These are phyloP conservation scores for Stenocarpella maydis DNA, from an alignment of 2,329 filamentous ascomycete species.

Conservation along the genomic window DNA sequence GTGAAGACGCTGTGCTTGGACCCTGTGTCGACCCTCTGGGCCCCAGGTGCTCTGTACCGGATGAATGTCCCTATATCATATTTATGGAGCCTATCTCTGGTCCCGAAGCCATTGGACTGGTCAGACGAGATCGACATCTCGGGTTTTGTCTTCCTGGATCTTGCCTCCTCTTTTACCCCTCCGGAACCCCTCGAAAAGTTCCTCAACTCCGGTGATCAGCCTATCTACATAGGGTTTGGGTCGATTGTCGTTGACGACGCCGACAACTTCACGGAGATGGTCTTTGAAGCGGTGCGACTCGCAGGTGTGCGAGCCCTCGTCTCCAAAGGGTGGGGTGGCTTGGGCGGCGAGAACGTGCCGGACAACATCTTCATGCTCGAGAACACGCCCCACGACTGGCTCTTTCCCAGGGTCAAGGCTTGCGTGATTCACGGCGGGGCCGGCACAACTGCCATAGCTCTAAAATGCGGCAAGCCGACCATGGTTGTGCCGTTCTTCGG, in stretches of 20 bases:
- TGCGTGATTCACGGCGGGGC: slow-evolving; percentile 82
- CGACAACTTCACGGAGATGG: slow-evolving; percentile 72
- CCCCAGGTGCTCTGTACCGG: slow-evolving; percentile 75
- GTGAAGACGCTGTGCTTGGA: slow-evolving; percentile 74
- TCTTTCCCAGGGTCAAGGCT: slow-evolving; percentile 72
- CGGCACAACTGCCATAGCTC: slow-evolving; percentile 77
- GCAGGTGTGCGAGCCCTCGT: slow-evolving; percentile 76
- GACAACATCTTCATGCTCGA: slow-evolving; percentile 76
- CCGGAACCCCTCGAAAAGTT: slow-evolving; percentile 64
- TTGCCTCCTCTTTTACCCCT: slow-evolving; percentile 68
- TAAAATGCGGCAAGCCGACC: slow-evolving; percentile 75
- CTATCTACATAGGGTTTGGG: slow-evolving; percentile 80
- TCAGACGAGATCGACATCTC: slow-evolving; percentile 75
- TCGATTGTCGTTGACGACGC: slow-evolving; percentile 80
- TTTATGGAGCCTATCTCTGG: slow-evolving; percentile 71
- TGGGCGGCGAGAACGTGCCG: slow-evolving; percentile 67
- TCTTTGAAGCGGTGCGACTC: slow-evolving; percentile 72
- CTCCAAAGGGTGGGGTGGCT: slow-evolving; percentile 78
- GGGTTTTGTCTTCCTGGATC: slow-evolving; percentile 80
- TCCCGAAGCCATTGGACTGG: slow-evolving; percentile 75
- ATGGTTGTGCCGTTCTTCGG: slow-evolving; percentile 84
- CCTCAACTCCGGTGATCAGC: slow-evolving; percentile 61
- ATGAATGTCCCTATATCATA: slow-evolving; percentile 81
- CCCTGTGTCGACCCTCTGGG: slow-evolving; percentile 79
- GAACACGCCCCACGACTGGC: slow-evolving; percentile 80